Base-by-base conservation (phyloP, 768 basidiomycete genomes). In the Mycena sanguinolenta region DNA sequence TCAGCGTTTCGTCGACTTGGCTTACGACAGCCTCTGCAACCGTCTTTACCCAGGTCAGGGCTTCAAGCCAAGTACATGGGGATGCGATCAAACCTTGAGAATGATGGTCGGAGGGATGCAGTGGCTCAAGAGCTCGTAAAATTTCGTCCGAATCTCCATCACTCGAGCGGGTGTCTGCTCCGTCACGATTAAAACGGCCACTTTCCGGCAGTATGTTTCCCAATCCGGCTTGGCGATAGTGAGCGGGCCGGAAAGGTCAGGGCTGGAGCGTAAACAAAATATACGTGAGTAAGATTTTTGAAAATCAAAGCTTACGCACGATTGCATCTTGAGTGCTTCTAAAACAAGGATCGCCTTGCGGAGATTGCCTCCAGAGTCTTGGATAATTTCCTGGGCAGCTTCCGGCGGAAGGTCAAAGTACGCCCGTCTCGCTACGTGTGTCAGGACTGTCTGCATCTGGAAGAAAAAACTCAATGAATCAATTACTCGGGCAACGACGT, bases 171-270 rank as follows among this genome's bases (percentile, higher is more conserved):
- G 96, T 32, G 91, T 90, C 81, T 99, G 98, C 75, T 98, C 95
- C 70, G 89, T 86, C 21, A 98, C 83, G 71, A 99, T 96, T 76
- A 94, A 82, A 79, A 97, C 95, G 17, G 93, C 96, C 14, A 98
- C 91, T 78, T 96, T 95, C 74, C 91, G 86, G 74, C 97, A 98
- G 78, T 98, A 99, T 14, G 93, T 94, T 80, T 99, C 98, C 98
- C 98, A 99, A 77, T 99, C 98, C n/a, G 98, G 96, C 81, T 98
- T 96, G 17, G 96, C 95, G 65, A 97, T 95, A 38, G 88, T 86
- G 65, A 96, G 81, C 44, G 92, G 83, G 36, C 94, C 93, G 6
- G 90, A 88, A 44, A 97, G 85, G 78, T 96, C 94, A n/a, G 94
- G 93, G 64, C 94, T 95, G 75, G 16, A 70, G 62, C 27, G 13